These are phyloP conservation scores for Simmondsia chinensis DNA, from an alignment of 148 eudicot species.

Conservation along the genomic window DNA sequence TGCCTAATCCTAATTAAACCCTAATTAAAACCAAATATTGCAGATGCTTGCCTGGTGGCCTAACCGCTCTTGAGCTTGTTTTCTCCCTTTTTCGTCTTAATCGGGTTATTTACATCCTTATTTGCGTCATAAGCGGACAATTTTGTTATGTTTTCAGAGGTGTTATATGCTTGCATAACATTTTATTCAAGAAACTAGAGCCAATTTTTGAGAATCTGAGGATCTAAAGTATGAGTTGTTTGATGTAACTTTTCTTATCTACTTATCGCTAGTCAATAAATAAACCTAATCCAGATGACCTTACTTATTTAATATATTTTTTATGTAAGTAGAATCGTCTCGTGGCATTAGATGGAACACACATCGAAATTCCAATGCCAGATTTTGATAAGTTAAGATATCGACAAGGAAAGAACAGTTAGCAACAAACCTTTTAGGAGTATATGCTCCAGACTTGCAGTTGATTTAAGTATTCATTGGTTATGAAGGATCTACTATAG, in stretches of 20 bases:
- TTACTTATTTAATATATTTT: no score
- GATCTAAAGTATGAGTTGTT: slow-evolving; percentile 15
- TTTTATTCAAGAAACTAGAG: slow-evolving; percentile 6
- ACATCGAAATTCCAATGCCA: background rate
- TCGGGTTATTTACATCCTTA: no score
- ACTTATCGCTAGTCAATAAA: background rate
- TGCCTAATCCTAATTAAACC: no score
- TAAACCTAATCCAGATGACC: no score
- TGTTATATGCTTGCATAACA: background rate
- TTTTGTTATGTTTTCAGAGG: slow-evolving; percentile 1
- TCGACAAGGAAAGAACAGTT: slow-evolving; percentile 4
- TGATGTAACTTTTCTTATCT: slow-evolving; percentile 8
- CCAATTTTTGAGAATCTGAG: slow-evolving; percentile 6
- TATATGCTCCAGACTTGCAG: background rate
- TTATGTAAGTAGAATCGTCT: background rate
- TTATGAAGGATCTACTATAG: slow-evolving; percentile 6
- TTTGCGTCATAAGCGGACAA: no score
- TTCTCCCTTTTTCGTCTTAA: no score
- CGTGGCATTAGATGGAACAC: slow-evolving; percentile 1
- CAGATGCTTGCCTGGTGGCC: no score
- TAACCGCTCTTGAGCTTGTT: no score
- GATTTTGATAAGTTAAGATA: slow-evolving; percentile 2
- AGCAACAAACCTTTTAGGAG: slow-evolving; percentile 9
- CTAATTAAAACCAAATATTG: no score
- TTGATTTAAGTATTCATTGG: slow-evolving; percentile 3